Percentiles rank a stretch among this genome's conserved stretches.
These are phyloP conservation scores for Ciborinia camelliae DNA, from an alignment of 2,329 filamentous ascomycete genomes.

Conservation along the genomic window DNA sequence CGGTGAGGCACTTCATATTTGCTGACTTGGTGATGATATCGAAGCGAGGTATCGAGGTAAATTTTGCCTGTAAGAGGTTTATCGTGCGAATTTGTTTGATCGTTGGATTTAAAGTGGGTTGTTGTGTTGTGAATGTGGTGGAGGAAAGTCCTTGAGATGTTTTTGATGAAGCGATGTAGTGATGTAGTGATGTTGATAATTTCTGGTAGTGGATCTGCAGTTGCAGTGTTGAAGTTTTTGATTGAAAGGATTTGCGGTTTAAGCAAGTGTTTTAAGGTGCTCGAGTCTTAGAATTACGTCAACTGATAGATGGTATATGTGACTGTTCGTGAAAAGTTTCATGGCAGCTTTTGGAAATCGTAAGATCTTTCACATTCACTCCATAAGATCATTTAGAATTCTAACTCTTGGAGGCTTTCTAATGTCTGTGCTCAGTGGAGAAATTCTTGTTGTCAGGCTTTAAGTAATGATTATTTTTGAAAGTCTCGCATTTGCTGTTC, in stretches of 20 bases:
- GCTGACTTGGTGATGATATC: background rate
- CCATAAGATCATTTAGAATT: fast-evolving
- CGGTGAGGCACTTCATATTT: background rate
- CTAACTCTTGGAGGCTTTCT: no score
- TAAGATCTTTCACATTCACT: background rate
- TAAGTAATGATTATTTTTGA: background rate
- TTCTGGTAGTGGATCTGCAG: background rate
- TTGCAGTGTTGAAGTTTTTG: background rate
- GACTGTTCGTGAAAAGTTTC: background rate
- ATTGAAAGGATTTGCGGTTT: no score
- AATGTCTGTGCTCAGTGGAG: no score
- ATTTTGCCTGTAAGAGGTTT: background rate
- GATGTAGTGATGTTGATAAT: background rate
- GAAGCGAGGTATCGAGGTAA: background rate
- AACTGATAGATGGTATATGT: background rate
- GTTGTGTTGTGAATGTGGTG: background rate
- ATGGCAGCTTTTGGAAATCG: background rate
- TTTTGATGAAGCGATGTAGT: background rate
- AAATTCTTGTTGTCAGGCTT: background rate
- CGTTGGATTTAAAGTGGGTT: background rate
- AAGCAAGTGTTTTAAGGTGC: background rate
- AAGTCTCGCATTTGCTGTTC: background rate
- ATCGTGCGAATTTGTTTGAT: background rate
- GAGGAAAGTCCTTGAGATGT: background rate
- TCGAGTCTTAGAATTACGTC: background rate